These are phyloP conservation scores for Arabidopsis lyrata DNA, from an alignment of 441 rosid genomes.

Conservation along the genomic window DNA sequence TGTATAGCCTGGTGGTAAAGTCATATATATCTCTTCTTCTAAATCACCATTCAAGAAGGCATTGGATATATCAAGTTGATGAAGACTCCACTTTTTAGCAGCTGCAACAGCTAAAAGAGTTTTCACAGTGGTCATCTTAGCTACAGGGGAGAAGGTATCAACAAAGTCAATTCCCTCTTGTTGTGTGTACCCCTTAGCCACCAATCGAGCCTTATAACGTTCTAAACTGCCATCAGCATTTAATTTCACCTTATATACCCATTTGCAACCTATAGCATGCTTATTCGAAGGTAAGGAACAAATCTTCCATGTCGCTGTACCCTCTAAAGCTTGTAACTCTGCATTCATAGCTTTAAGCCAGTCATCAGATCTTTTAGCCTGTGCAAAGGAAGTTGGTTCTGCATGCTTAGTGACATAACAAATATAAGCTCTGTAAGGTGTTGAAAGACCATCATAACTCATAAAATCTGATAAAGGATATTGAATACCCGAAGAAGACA, in stretches of 20 bases:
- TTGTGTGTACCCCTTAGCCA: too few species aligned
- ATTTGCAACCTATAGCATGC: too few species aligned
- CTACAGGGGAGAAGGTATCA: background rate
- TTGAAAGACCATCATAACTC: rapidly evolving
- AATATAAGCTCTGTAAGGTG: background rate
- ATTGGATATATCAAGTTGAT: background rate
- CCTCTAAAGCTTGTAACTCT: background rate
- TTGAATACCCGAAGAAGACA: background rate
- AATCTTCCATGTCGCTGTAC: background rate
- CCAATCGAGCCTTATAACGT: too few species aligned
- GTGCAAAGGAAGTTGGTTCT: background rate
- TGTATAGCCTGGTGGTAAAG: background rate
- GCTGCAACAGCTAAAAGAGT: background rate
- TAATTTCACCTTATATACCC: too few species aligned
- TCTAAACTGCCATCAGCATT: too few species aligned
- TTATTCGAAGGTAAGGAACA: too few species aligned
- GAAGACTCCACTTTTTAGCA: background rate
- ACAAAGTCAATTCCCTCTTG: too few species aligned
- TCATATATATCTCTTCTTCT: background rate
- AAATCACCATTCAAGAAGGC: background rate
- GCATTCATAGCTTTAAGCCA: background rate
- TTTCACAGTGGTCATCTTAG: background rate
- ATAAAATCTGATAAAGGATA: rapidly evolving
- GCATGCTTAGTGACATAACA: background rate
- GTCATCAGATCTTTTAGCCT: background rate